Evolutionary conservation across 2,329 filamentous ascomycete species (phyloP).

Genomic region (Capronia coronata): DNA sequence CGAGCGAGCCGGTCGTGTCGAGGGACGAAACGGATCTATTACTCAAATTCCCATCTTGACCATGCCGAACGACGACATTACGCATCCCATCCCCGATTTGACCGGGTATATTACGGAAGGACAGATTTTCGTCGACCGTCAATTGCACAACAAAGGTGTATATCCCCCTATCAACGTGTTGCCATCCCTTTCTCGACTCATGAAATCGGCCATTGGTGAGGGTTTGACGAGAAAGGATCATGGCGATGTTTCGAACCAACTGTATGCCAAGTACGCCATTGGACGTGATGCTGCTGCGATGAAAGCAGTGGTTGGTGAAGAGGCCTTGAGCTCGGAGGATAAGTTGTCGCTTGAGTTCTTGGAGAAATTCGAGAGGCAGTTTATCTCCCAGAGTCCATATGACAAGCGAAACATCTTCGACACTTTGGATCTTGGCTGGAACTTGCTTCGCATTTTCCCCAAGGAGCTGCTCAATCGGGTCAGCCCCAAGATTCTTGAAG

Average conservation of each 20-base stretch:
- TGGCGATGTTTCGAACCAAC: constrained; percentile 96
- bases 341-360: constrained; percentile 97
- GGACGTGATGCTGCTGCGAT: constrained; percentile 94
- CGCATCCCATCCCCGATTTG: constrained; percentile 96
- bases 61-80: constrained; percentile 99
- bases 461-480: constrained; percentile 97
- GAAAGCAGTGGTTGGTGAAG: constrained; percentile 99
- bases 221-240: constrained; percentile 95
- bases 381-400: constrained; percentile 87
- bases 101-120: constrained; percentile 99
- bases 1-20: constrained; percentile 95
- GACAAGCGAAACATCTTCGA: constrained; percentile 88
- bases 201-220: constrained; percentile 99
- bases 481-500: constrained; percentile 72
- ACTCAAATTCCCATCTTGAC: constrained; percentile 98
- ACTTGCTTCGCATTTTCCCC: constrained; percentile 90
- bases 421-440: constrained; percentile 93
- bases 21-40: constrained; percentile 95
- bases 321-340: constrained; percentile 90
- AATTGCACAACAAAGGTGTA: constrained; percentile 90
- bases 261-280: constrained; percentile 99
- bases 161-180: constrained; percentile 99
- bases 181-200: constrained; percentile 94
- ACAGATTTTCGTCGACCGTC: constrained; percentile 94
- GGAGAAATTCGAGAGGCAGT: constrained; percentile 95